phyloP scores from a whole-genome alignment of 106 monocot genomes.

The Dactylorhiza incarnata region DNA sequence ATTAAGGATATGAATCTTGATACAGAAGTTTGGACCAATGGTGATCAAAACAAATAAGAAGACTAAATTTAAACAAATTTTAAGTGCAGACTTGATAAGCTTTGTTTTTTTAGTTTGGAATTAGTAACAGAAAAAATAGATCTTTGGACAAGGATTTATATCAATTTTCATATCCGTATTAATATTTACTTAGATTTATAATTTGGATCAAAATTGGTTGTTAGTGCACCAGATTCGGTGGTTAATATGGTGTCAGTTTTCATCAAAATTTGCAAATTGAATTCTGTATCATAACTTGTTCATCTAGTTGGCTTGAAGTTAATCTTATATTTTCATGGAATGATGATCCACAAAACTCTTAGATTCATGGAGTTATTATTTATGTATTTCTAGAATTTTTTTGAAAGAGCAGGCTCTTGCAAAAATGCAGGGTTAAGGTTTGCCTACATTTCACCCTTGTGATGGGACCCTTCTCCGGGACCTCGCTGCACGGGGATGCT shows the following conservation, averaged over 20 bases:
- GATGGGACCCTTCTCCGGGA: too few species aligned
- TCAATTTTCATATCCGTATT: not conserved
- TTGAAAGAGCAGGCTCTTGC: too few species aligned
- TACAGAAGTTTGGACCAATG: not conserved
- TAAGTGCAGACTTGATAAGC: not conserved
- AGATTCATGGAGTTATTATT: not conserved
- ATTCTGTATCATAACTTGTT: not conserved
- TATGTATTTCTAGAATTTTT: not conserved
- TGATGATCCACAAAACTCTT: not conserved
- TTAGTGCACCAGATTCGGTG: not conserved
- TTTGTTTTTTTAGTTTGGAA: not conserved
- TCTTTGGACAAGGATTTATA: not conserved
- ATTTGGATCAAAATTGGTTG: not conserved
- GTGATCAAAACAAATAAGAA: not conserved
- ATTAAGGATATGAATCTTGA: not conserved
- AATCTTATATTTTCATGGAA: not conserved
- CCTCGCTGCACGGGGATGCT: not conserved
- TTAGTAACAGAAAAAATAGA: not conserved
- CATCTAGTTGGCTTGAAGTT: not conserved
- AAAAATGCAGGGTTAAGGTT: too few species aligned
- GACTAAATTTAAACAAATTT: not conserved
- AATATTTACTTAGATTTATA: not conserved
- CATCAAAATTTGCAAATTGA: not conserved
- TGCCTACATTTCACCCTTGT: too few species aligned
- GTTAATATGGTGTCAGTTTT: not conserved